A percentile compares a stretch with the other conserved stretches of the same genome.
These are phyloP conservation scores for Pleurotus platypus DNA, from an alignment of 768 basidiomycete species.

Conservation along the genomic window DNA sequence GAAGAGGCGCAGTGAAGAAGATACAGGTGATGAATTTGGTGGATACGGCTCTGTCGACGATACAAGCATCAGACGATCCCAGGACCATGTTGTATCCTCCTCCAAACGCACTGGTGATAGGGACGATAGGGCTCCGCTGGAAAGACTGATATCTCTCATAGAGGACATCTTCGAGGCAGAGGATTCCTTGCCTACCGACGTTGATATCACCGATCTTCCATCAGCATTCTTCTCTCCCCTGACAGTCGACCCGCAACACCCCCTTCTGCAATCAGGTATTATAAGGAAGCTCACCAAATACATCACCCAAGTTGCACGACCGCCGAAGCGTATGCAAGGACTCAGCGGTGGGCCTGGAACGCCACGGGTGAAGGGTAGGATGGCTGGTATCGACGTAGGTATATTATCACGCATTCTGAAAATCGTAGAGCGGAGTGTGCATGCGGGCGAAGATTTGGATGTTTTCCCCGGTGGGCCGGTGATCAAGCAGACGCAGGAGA, in stretches of 20 bases:
- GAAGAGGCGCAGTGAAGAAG: constrained; percentile 16
- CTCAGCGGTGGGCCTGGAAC: constrained; percentile 37
- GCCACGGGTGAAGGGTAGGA: constrained; percentile 47
- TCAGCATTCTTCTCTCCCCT: constrained; percentile 62
- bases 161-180: constrained; percentile 86
- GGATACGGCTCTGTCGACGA: constrained; percentile 55
- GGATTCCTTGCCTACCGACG: constrained; percentile 62
- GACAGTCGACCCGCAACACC: constrained; percentile 54
- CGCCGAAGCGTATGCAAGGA: constrained; percentile 60
- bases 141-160: constrained; percentile 72
- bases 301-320: constrained; percentile 63
- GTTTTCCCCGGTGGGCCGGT: constrained; percentile 44
- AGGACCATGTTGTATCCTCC: constrained; percentile 43
- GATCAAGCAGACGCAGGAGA: constrained; percentile 17
- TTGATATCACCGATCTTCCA: constrained; percentile 46
- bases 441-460: constrained; percentile 70
- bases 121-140: constrained; percentile 72
- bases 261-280: constrained; percentile 53
- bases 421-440: constrained; percentile 76
- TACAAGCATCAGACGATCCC: constrained; percentile 25
- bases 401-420: constrained; percentile 66
- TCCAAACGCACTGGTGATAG: constrained; percentile 66
- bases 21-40: constrained; percentile 42
- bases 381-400: constrained; percentile 66
- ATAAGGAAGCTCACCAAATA: constrained; percentile 70